Conservation (phyloP, 2,329 filamentous ascomycete species). For the Colletotrichum nymphaeae region DNA sequence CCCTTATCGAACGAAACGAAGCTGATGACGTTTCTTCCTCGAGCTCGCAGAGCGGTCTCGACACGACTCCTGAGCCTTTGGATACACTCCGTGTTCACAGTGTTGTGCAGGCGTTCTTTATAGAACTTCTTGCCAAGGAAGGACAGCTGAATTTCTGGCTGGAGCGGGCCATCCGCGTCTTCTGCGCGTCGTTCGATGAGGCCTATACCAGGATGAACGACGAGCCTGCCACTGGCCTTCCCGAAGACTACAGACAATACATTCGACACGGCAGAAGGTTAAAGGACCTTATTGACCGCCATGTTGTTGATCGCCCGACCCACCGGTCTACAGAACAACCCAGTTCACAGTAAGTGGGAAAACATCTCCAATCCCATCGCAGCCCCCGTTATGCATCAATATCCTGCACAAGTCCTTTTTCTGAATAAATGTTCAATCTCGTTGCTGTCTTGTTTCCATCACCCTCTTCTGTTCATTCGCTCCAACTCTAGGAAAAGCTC, state of each 20-base stretch:
- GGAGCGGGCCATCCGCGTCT: constrained; percentile 58
- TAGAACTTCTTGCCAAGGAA: constrained; percentile 56
- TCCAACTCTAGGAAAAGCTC: neutral
- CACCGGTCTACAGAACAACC: neutral
- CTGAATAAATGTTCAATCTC: neutral
- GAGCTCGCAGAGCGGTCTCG: constrained; percentile 51
- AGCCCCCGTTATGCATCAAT: neutral
- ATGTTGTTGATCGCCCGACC: constrained; percentile 41
- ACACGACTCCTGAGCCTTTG: constrained; percentile 50
- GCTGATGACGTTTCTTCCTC: constrained; percentile 52
- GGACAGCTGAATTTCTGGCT: constrained; percentile 60
- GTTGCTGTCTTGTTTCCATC: neutral
- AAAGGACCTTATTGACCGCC: constrained; percentile 53
- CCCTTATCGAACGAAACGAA: constrained; percentile 63
- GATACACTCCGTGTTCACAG: constrained; percentile 63
- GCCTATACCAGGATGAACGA: constrained; percentile 56
- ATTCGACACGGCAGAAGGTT: constrained; percentile 62
- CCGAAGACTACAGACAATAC: constrained; percentile 65
- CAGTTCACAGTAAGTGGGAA: neutral
- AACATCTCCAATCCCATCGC: neutral
- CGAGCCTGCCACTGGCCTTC: constrained; percentile 50
- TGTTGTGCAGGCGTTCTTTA: constrained; percentile 65
- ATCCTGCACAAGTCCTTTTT: neutral
- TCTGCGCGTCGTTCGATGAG: constrained; percentile 60
- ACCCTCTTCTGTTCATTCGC: neutral